A percentile compares a stretch with the other conserved stretches of the same genome.
Conservation (phyloP, 805 yeast species). For the Kazachstania psychrophila region DNA sequence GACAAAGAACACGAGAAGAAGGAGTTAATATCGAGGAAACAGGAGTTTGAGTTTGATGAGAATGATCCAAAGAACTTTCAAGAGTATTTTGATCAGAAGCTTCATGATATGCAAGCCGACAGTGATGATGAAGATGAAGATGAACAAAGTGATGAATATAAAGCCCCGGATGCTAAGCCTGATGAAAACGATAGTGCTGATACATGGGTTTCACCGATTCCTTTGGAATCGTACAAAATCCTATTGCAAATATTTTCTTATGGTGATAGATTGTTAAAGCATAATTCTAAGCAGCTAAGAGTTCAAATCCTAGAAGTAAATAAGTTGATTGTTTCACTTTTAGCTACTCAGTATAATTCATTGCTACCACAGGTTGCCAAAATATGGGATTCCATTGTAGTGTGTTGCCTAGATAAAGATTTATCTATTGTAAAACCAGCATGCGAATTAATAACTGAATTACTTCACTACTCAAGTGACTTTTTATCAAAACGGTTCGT, state of each 20-base stretch:
- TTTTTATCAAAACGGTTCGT: constrained; percentile 24
- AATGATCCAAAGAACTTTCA: constrained; percentile 30
- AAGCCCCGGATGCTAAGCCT: constrained; percentile 8
- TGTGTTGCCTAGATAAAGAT: constrained; percentile 15
- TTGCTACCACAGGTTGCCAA: constrained; percentile 28
- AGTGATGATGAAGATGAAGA: constrained; percentile 31
- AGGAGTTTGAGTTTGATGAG: constrained; percentile 11
- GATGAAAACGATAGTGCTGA: constrained; percentile 19
- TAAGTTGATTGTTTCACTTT: constrained; percentile 37
- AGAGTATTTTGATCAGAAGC: constrained; percentile 31
- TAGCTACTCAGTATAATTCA: constrained; percentile 38
- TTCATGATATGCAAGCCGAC: constrained; percentile 19
- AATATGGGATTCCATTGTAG: constrained; percentile 22
- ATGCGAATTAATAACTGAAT: constrained; percentile 14
- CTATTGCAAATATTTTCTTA: constrained; percentile 56
- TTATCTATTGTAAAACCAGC: constrained; percentile 18
- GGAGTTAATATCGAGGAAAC: background rate
- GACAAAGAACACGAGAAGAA: constrained; percentile 30
- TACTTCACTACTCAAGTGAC: constrained; percentile 19
- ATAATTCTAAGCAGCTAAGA: constrained; percentile 49
- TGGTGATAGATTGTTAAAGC: constrained; percentile 61
- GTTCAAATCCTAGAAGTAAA: constrained; percentile 47
- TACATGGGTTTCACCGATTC: constrained; percentile 62
- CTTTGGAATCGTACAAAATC: constrained; percentile 48
- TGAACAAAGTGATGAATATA: constrained; percentile 12